These are phyloP conservation scores for Myxozyma lipomycoides DNA, from an alignment of 805 yeast genomes.

Conservation along the genomic window DNA sequence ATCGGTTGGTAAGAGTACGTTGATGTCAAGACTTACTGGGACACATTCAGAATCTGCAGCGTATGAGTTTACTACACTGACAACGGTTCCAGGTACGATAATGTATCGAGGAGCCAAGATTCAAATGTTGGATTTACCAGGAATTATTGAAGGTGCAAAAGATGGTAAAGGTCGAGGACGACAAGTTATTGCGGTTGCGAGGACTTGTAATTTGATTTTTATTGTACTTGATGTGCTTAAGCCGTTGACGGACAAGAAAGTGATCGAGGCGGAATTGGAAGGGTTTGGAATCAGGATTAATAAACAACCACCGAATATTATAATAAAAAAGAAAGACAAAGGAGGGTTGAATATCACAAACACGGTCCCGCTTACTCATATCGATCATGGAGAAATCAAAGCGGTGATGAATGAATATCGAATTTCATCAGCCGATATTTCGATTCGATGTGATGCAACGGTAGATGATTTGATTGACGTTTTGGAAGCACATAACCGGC, in stretches of 20 bases:
- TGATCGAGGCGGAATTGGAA: slow-evolving; percentile 91
- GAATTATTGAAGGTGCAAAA: slow-evolving; percentile 95
- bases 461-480: slow-evolving; percentile 96
- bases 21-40: slow-evolving; percentile 84
- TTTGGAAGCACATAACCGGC: slow-evolving; percentile 82
- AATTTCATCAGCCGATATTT: slow-evolving; percentile 92
- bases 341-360: slow-evolving; percentile 94
- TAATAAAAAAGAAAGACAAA: slow-evolving; percentile 86
- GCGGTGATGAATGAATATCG: slow-evolving; percentile 96
- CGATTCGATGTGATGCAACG: slow-evolving; percentile 95
- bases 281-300: slow-evolving; percentile 96
- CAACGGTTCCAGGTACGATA: slow-evolving; percentile 96
- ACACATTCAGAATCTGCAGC: slow-evolving; percentile 89
- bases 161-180: slow-evolving; percentile 98
- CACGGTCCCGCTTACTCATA: slow-evolving; percentile 86
- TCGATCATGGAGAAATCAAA: slow-evolving; percentile 87
- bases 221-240: slow-evolving; percentile 94
- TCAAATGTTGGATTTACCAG: slow-evolving; percentile 97
- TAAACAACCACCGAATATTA: slow-evolving; percentile 82
- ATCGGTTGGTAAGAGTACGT: slow-evolving; percentile 76
- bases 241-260: slow-evolving; percentile 88
- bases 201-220: slow-evolving; percentile 90
- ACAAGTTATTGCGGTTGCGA: slow-evolving; percentile 98
- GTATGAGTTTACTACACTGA: slow-evolving; percentile 93
- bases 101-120: slow-evolving; percentile 95